Evolutionary conservation across 192 early-diverging fungal species (phyloP), one percentile per base, ranked within the genome.

Genomic region (Mycoemilia scoparia): DNA sequence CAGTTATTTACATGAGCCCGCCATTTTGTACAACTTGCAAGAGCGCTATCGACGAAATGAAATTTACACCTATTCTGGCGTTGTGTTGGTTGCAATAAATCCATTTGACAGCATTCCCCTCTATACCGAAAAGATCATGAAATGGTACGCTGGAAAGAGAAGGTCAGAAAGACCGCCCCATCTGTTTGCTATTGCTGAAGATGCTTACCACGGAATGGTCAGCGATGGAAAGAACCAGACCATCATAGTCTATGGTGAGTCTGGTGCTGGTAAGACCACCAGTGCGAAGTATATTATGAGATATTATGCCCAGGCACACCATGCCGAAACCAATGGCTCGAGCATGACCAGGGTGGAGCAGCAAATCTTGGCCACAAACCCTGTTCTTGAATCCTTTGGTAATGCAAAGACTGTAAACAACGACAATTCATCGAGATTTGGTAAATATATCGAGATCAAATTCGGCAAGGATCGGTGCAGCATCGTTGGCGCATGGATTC

Each of bases 61-160:
- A 38, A 98, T 98, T 46, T 98, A 98, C 57, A 98, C 93, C 10
- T 98, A 96, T 50, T 93, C 89, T 17, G 93, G 93, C 29, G 88
- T 98, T 35, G 91, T 98, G 21, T 57, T 98, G 44, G 90, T 98
- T 44, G 91, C 93, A 14, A 84, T 87, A 64, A 98, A 98, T 43
- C 93, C 93, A 3, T 98, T 95, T 54, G 65, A 70, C 28, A 54
- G 75, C 12, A 69, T 98, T 31, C 46, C 69, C 7, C 55, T 96
- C 17, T 98, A 98, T 61, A 71, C 81, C 7, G 69, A 73, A 20
- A 82, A 89, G 39, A 76, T 84, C 42, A 87, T 96, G 41, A 71
- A 79, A 13, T 73, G 76, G 12, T 92, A 97, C 37, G 82, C 86
- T 11, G 84, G 86, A 24, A 73, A 76, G 44, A 66, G 75, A 33